Percentiles rank a stretch among this genome's conserved stretches.
These are phyloP conservation scores for Talaromyces verruculosus DNA, from an alignment of 2,329 filamentous ascomycete species.

Conservation along the genomic window DNA sequence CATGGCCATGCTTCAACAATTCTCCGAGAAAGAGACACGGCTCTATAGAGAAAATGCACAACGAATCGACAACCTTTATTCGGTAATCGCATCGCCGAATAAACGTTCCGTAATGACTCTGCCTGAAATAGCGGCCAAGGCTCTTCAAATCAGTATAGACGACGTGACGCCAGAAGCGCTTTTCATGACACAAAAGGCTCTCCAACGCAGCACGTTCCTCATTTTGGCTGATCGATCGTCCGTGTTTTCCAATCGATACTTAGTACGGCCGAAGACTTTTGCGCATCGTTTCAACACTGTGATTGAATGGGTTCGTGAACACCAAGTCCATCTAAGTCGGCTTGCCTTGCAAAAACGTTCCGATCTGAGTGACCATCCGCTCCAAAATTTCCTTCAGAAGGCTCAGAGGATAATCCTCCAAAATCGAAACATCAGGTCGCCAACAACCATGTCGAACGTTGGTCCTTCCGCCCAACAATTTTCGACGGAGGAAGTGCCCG, in stretches of 20 bases:
- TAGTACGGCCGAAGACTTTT: constrained; percentile 54
- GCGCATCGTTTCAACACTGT: constrained; percentile 52
- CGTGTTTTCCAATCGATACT: constrained; percentile 43
- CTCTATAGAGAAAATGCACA: constrained; percentile 38
- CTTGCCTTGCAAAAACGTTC: constrained; percentile 30
- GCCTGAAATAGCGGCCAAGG: constrained; percentile 39
- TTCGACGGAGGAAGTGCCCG: constrained; percentile 30
- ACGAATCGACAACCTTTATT: constrained; percentile 40
- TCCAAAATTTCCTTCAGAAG: constrained; percentile 47
- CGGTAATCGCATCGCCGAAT: constrained; percentile 39
- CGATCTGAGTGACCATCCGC: constrained; percentile 36
- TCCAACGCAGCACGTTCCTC: constrained; percentile 35
- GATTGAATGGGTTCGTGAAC: constrained; percentile 57
- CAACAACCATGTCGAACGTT: constrained; percentile 44
- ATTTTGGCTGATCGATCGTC: constrained; percentile 37
- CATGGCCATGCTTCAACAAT: constrained; percentile 36
- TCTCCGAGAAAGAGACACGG: constrained; percentile 34
- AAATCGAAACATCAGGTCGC: constrained; percentile 44
- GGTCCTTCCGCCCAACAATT: constrained; percentile 42
- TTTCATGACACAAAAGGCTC: constrained; percentile 38
- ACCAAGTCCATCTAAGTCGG: constrained; percentile 39
- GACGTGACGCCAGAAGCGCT: constrained; percentile 35
- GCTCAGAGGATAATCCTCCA: constrained; percentile 43
- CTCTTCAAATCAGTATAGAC: constrained; percentile 33
- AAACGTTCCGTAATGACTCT: constrained; percentile 37